Evolutionary conservation across 2,329 filamentous ascomycete species (phyloP), one percentile per base, ranked within the genome.

Genomic region (Tolypocladium tundrense): DNA sequence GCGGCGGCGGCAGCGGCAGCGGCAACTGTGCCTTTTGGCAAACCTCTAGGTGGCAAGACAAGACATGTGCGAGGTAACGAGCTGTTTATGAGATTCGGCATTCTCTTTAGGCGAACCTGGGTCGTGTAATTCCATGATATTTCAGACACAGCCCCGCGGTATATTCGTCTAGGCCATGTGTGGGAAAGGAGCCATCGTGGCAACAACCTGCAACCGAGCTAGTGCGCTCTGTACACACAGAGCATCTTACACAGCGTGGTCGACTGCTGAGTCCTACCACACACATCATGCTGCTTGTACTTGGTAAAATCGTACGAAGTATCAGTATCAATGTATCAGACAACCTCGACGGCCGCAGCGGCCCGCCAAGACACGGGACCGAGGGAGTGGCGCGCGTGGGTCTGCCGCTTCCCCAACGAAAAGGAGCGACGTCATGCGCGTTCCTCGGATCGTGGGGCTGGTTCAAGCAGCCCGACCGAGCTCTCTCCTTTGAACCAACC

Each of bases 61-160:
- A 55, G 53, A 59, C 51, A 50, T 48, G 51, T 27, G 48, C 57
- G 51, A 54, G 55, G 58, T 53, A 48, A 60, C 56, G 57, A 57
- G 55, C 43, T 57, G 41, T 55, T 55, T 52, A 67, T 62, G 69
- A 70, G 64, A 69, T 68, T 65, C 66, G 65, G 68, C 70, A 68
- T 71, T 69, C 65, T 68, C 64, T 63, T 63, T 66, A 65, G 70
- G 69, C 69, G 68, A 70, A 71, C 59, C 58, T 65, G 65, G 67
- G 66, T 67, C 62, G 64, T 70, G 64, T 65, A 71, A 70, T 69
- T 69, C 60, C 57, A 59, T 60, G 50, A 58, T 43, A 42, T 56
- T 59, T 54, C 31, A 52, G 51, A 56, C 53, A 55, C 11, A 57
- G 37, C 35, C 51, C 45, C 4, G 53, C 10, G 40, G 53, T 11